Percentiles rank a stretch among this genome's conserved stretches.
Conservation (phyloP, 202 grass and related monocot genomes). For the Digitaria exilis region DNA sequence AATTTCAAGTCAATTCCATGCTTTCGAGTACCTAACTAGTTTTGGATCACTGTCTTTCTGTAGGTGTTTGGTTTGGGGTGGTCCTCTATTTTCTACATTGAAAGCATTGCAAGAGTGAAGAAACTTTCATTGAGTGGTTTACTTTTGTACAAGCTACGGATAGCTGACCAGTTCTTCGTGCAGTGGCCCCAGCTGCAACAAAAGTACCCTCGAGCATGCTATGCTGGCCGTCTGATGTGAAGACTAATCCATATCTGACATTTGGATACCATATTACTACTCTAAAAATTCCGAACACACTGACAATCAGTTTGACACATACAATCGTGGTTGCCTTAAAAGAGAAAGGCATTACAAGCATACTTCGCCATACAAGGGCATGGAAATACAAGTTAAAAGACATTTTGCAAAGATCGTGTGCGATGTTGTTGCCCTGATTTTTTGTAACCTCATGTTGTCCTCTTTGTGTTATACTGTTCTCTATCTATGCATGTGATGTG, state of each 20-base stretch:
- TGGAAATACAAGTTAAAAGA: neutral
- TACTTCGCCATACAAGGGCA: neutral
- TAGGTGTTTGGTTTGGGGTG: slow-evolving; percentile 75
- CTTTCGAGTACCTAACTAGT: no score
- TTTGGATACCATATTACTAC: neutral
- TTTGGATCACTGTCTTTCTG: slow-evolving; percentile 32
- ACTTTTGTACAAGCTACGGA: slow-evolving; percentile 74
- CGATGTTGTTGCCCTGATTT: no score
- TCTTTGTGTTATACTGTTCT: no score
- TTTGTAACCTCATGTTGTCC: no score
- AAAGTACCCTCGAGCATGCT: slow-evolving; percentile 58
- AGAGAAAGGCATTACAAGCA: neutral
- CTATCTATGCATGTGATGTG: no score
- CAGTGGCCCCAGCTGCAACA: slow-evolving; percentile 82
- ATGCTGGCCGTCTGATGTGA: slow-evolving; percentile 70
- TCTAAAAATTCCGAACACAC: neutral
- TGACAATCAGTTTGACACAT: neutral
- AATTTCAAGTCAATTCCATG: no score
- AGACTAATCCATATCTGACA: neutral
- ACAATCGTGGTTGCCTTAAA: no score
- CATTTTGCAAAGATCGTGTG: no score
- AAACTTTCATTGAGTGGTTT: slow-evolving; percentile 85
- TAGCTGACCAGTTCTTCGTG: slow-evolving; percentile 87
- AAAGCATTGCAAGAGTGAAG: slow-evolving; percentile 91
- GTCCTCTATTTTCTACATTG: slow-evolving; percentile 82